Evolutionary conservation across 2,329 filamentous ascomycete genomes (phyloP).

Genomic region (Xylariomycetidae sp.): DNA sequence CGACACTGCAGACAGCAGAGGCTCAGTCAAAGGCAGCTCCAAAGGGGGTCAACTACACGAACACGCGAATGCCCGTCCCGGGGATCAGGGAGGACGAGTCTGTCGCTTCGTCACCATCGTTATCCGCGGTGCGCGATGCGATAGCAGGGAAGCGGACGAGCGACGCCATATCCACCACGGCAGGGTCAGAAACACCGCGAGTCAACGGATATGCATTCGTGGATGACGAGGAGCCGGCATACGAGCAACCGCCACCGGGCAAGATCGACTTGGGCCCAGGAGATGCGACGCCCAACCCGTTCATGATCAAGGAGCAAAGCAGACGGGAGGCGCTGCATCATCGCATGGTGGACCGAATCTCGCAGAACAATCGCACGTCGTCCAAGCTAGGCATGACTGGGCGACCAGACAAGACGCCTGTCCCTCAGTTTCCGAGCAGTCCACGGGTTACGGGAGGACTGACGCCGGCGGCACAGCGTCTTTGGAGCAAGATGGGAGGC

Average conservation of each 20-base stretch:
- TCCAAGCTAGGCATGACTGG: conserved; percentile 54
- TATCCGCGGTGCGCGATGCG: conserved; percentile 78
- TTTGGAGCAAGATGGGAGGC: conserved; percentile 57
- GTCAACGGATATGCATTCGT: conserved; percentile 95
- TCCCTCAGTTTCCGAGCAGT: conserved; percentile 66
- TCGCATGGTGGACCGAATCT: conserved; percentile 77
- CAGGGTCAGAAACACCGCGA: conserved; percentile 73
- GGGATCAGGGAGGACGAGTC: conserved; percentile 31
- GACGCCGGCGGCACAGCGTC: conserved; percentile 67
- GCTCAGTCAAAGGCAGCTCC: conserved; percentile 66
- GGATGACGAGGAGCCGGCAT: conserved; percentile 64
- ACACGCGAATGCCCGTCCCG: conserved; percentile 67
- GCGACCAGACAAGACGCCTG: conserved; percentile 52
- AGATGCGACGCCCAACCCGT: conserved; percentile 67
- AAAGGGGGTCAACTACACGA: conserved; percentile 72
- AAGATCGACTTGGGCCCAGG: conserved; percentile 52
- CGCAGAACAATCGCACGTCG: conserved; percentile 62
- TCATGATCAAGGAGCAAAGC: conserved; percentile 69
- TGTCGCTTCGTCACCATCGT: conserved; percentile 69
- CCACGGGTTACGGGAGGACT: conserved; percentile 51
- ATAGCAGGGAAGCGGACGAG: conserved; percentile 64
- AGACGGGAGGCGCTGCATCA: conserved; percentile 77
- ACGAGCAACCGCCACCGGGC: conserved; percentile 34
- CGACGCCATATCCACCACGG: conserved; percentile 53
- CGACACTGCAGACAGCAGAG: conserved; percentile 63